phyloP scores from a whole-genome alignment of 2,329 filamentous ascomycete species.

The Sphaerostilbella broomeana region DNA sequence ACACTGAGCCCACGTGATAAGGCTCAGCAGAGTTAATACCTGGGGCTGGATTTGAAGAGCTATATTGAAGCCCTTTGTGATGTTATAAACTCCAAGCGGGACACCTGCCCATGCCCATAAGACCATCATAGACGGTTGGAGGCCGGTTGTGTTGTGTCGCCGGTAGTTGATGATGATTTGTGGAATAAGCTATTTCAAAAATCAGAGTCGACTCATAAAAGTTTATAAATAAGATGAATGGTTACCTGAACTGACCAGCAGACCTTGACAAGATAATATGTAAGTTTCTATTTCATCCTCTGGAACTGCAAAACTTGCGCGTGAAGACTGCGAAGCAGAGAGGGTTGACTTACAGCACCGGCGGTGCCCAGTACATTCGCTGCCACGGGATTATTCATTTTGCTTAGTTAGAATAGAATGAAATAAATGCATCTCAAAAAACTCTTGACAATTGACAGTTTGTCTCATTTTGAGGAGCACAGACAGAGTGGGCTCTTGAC shows the following conservation, averaged over 20 bases:
- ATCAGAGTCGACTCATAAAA: background rate
- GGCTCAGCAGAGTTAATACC: constrained; percentile 36
- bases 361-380: constrained; percentile 54
- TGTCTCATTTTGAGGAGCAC: background rate
- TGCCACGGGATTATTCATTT: constrained; percentile 48
- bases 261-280: constrained; percentile 23
- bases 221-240: background rate
- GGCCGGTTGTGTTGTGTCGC: constrained; percentile 56
- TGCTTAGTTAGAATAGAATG: no score
- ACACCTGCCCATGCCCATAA: constrained; percentile 63
- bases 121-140: constrained; percentile 67
- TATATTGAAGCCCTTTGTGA: constrained; percentile 35
- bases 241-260: constrained; percentile 61
- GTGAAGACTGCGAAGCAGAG: background rate
- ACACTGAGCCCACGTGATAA: constrained; percentile 38
- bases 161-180: constrained; percentile 64
- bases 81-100: constrained; percentile 51
- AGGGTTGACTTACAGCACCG: constrained; percentile 41
- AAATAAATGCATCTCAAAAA: no score
- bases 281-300: no score
- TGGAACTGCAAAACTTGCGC: no score
- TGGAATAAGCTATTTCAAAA: constrained; percentile 48
- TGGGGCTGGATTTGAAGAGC: constrained; percentile 38
- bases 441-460: no score
- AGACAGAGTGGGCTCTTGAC: background rate